phyloP scores from a whole-genome alignment of 345 rosid species.

The Arabidopsis thaliana region DNA sequence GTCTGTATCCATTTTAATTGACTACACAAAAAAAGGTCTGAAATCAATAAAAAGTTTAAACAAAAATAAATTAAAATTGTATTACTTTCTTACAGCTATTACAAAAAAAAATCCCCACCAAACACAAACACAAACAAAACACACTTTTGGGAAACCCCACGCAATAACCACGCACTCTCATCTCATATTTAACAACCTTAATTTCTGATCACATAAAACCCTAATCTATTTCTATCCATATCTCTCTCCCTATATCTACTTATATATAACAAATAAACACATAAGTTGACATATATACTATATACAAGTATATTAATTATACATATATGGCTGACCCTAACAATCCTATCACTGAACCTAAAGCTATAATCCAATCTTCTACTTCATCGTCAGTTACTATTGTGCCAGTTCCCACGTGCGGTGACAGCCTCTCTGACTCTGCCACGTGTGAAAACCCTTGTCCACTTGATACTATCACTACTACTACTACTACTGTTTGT shows the following conservation, averaged over 20 bases:
- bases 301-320: background rate
- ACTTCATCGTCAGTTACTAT: conserved; percentile 37
- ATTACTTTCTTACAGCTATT: conserved; percentile 23
- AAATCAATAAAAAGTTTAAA: background rate
- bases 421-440: conserved; percentile 19
- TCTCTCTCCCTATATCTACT: background rate
- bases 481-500: conserved; percentile 30
- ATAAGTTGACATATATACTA: background rate
- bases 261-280: background rate
- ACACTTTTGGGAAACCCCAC: conserved; percentile 46
- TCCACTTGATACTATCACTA: conserved; percentile 32
- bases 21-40: background rate
- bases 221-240: background rate
- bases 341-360: conserved; percentile 41
- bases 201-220: conserved; percentile 30
- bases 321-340: conserved; percentile 44
- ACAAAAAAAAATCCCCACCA: conserved; percentile 19
- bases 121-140: conserved; percentile 42
- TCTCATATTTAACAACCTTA: conserved; percentile 34
- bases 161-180: conserved; percentile 42
- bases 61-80: background rate
- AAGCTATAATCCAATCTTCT: conserved; percentile 33
- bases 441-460: conserved; percentile 39
- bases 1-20: background rate
- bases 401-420: conserved; percentile 41